A percentile compares a stretch with the other conserved stretches of the same genome.
Evolutionary conservation across 768 basidiomycete species (phyloP).

Genomic region (Lactifluus hygrophoroides): DNA sequence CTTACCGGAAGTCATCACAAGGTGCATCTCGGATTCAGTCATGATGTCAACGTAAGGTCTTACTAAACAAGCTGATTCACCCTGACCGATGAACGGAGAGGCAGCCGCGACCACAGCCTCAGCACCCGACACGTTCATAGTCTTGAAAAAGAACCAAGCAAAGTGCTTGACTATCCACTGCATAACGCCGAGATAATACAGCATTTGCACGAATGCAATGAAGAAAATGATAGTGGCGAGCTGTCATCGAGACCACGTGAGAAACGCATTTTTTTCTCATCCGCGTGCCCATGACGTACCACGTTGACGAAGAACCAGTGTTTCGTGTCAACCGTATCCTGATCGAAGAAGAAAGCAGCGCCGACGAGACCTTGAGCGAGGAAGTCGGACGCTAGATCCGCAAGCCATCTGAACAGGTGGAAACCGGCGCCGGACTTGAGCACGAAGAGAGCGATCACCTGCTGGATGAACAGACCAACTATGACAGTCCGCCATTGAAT

Average conservation of each 20-base stretch:
- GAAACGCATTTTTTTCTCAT: not conserved
- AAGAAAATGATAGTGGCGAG: constrained; percentile 85
- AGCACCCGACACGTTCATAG: constrained; percentile 88
- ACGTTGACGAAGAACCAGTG: constrained; percentile 84
- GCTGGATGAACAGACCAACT: constrained; percentile 78
- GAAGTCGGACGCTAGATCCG: constrained; percentile 73
- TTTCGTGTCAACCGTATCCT: constrained; percentile 44
- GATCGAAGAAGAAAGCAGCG: constrained; percentile 76
- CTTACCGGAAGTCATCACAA: constrained; percentile 78
- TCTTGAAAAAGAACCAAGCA: constrained; percentile 91
- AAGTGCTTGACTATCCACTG: constrained; percentile 88
- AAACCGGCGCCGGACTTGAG: constrained; percentile 80
- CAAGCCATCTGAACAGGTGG: constrained; percentile 77
- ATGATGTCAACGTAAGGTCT: constrained; percentile 76
- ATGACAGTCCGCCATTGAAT: constrained; percentile 87
- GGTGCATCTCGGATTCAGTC: constrained; percentile 80
- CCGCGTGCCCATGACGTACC: constrained; percentile 33
- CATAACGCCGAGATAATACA: constrained; percentile 88
- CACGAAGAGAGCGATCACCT: constrained; percentile 81
- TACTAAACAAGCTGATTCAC: constrained; percentile 82
- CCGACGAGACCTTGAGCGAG: constrained; percentile 59
- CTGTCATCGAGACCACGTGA: constrained; percentile 26
- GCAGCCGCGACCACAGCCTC: constrained; percentile 90
- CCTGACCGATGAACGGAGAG: constrained; percentile 91
- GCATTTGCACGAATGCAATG: constrained; percentile 86